Evolutionary conservation across 495 filamentous ascomycete genomes (phyloP), one percentile per base, ranked within the genome.

Genomic region (Copromyces sp.): DNA sequence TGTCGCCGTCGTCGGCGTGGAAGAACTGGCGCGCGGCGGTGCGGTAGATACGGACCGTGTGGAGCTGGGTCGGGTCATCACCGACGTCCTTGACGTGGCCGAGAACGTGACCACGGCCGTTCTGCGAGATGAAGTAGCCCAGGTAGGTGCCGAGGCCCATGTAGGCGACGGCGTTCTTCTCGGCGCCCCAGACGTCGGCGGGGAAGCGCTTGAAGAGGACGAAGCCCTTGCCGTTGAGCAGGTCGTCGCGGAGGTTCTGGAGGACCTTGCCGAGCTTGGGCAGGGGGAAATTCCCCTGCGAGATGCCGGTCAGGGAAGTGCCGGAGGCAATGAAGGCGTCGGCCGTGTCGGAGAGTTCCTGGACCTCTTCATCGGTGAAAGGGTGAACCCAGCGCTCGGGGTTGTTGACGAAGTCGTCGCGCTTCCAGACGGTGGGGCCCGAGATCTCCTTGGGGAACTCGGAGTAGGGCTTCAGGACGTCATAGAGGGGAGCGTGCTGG

Each of bases 31-130:
- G 86, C 37, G 94, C 94, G 72, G 94, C 93, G 3, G 94, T 97
- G 71, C 94, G 86, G 81, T 97, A 97, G 78, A 97, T 96, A 59
- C 94, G 87, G 29, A 97, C 93, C 70, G 87, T 88, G 80, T 97
- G 91, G 74, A 92, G 95, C 80, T 92, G 87, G 11, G 86, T 90
- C 39, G 91, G 82, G 81, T 97, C 92, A 72, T 95, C 94, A 45
- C 93, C 92, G 4, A 97, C 85, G 81, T 96, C 92, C 81, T 97
- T 94, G 78, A 97, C 94, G 80, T 97, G 94, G 3, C 94, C 94
- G 11, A 97, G 85, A 16, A 97, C 91, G 80, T 97, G 94, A n/a
- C 94, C 94, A 59, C 88, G 88, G 9, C 89, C 88, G 82, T 97
- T 97, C 78, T 97, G 94, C 45, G 89, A 91, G 44, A 94, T 86